Evolutionary conservation across 495 filamentous ascomycete species (phyloP).

Genomic region (Melanomma pulvis-pyrius): DNA sequence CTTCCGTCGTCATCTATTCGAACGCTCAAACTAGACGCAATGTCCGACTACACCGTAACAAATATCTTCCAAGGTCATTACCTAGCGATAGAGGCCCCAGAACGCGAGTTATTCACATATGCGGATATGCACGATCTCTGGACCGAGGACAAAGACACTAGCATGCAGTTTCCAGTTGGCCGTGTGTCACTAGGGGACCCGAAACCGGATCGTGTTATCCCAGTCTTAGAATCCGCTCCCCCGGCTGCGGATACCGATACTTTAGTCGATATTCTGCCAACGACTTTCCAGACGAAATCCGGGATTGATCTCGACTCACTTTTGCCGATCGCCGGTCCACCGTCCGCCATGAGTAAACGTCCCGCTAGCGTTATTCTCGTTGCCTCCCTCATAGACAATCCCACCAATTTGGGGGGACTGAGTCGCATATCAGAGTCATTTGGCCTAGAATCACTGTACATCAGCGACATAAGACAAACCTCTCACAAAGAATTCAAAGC

Average conservation of each 20-base stretch:
- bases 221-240: not conserved
- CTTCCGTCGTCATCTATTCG: conserved; percentile 35
- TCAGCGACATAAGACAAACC: conserved; percentile 39
- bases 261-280: not conserved
- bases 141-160: conserved; percentile 6
- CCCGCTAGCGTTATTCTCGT: conserved; percentile 46
- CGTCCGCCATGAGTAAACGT: conserved; percentile 3
- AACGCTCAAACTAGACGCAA: conserved; percentile 39
- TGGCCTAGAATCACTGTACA: conserved; percentile 45
- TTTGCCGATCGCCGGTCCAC: not conserved
- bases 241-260: not conserved
- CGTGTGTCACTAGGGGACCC: conserved; percentile 14
- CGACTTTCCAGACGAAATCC: conserved; percentile 39
- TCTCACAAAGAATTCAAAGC: conserved; percentile 48
- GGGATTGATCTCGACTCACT: conserved; percentile 28
- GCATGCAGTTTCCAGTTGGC: not conserved
- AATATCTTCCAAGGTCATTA: conserved; percentile 46
- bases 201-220: not conserved
- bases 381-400: conserved; percentile 54
- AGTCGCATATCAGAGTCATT: conserved; percentile 54
- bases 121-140: conserved; percentile 29
- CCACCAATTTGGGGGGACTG: conserved; percentile 54
- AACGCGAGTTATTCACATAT: conserved; percentile 30
- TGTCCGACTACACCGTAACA: conserved; percentile 38
- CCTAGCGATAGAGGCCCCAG: conserved; percentile 37